A percentile compares a stretch with the other conserved stretches of the same genome.
Conservation (phyloP, 2,329 filamentous ascomycete species). For the Hysterium pulicare region DNA sequence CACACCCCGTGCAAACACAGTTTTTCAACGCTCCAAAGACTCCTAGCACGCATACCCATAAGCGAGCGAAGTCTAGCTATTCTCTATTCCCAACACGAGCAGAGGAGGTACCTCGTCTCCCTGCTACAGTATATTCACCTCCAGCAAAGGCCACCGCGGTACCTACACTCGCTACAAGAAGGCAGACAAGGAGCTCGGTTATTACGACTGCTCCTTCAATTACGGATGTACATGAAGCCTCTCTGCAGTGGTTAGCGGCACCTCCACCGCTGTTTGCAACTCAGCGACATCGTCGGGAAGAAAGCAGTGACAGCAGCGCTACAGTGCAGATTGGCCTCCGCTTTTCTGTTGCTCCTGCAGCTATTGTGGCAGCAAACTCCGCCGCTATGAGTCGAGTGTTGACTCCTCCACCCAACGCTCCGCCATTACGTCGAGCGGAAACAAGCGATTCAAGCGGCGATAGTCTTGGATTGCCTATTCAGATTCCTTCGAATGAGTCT, state of each 20-base stretch:
- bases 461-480: slow-evolving; percentile 29
- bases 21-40: slow-evolving; percentile 19
- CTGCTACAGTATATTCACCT: slow-evolving; percentile 34
- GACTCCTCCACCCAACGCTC: slow-evolving; percentile 8
- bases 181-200: neutral
- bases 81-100: slow-evolving; percentile 39
- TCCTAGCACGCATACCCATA: slow-evolving; percentile 13
- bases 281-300: slow-evolving; percentile 53
- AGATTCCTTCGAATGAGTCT: slow-evolving; percentile 18
- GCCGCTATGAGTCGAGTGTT: slow-evolving; percentile 17
- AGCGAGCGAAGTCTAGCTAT: slow-evolving; percentile 31
- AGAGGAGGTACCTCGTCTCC: slow-evolving; percentile 37
- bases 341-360: slow-evolving; percentile 51
- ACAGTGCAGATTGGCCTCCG: slow-evolving; percentile 71
- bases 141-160: neutral
- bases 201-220: slow-evolving; percentile 16
- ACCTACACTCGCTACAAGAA: neutral
- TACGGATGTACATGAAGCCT: slow-evolving; percentile 37
- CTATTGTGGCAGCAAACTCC: slow-evolving; percentile 32
- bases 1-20: slow-evolving; percentile 20
- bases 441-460: slow-evolving; percentile 23
- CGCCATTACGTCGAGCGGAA: slow-evolving; percentile 21
- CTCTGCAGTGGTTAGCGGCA: slow-evolving; percentile 31
- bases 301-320: slow-evolving; percentile 62
- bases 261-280: slow-evolving; percentile 39